A percentile compares a stretch with the other conserved stretches of the same genome.
phyloP scores from a whole-genome alignment of 805 yeast species.

The Cyberlindnera sargentensis region DNA sequence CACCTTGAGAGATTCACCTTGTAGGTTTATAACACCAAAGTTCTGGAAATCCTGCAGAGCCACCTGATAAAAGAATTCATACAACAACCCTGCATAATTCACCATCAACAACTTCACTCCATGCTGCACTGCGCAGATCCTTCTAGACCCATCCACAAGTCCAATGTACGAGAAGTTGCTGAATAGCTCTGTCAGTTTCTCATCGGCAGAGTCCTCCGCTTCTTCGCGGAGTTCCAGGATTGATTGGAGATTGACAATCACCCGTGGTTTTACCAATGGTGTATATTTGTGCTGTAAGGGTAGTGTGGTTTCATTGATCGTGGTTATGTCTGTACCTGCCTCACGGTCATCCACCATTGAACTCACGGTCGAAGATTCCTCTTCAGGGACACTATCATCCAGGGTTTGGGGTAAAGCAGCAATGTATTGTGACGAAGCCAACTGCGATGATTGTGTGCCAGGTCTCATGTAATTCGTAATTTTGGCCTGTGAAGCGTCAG shows the following conservation, averaged over 20 bases:
- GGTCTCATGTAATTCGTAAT: slow-evolving; percentile 30
- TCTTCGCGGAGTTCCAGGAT: slow-evolving; percentile 47
- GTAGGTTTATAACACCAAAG: slow-evolving; percentile 54
- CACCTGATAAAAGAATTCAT: slow-evolving; percentile 74
- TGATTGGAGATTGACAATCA: slow-evolving; percentile 47
- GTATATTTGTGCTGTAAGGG: background rate
- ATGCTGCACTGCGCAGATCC: slow-evolving; percentile 79
- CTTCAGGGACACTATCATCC: background rate
- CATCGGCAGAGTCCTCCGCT: slow-evolving; percentile 39
- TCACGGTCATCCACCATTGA: background rate
- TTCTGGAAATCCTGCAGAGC: slow-evolving; percentile 74
- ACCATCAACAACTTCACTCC: slow-evolving; percentile 72
- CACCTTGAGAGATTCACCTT: slow-evolving; percentile 17
- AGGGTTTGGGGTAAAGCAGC: background rate
- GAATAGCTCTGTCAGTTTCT: slow-evolving; percentile 59
- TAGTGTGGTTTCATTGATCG: background rate
- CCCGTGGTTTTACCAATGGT: slow-evolving; percentile 22
- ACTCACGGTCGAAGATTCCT: too few relatives aligned
- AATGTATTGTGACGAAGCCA: background rate
- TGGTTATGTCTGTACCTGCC: background rate
- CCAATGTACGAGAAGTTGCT: slow-evolving; percentile 74
- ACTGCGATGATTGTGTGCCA: background rate
- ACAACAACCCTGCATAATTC: slow-evolving; percentile 67
- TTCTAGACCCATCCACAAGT: slow-evolving; percentile 59
- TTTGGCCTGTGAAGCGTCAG: slow-evolving; percentile 59